These are phyloP conservation scores for Pontederia paniculata DNA, from an alignment of 176 grass and related monocot genomes.

Conservation along the genomic window DNA sequence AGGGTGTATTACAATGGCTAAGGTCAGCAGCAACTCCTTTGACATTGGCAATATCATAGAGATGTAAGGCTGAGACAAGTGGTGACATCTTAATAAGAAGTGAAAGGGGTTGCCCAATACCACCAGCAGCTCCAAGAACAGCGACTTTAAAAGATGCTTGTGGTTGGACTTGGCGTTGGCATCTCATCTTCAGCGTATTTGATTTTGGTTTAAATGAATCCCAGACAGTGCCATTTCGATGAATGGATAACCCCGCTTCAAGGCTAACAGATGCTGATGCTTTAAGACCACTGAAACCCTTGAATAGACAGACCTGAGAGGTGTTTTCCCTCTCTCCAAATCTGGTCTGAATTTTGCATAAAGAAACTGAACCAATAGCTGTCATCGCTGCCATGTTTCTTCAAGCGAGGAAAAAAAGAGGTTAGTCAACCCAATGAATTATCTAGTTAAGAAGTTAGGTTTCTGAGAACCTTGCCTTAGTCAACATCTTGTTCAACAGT, in stretches of 20 bases:
- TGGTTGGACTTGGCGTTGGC: conserved; percentile 25
- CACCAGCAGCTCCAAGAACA: conserved; percentile 57
- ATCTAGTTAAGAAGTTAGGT: too few relatives aligned
- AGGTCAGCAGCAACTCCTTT: conserved; percentile 61
- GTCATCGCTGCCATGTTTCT: too few relatives aligned
- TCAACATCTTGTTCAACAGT: too few relatives aligned
- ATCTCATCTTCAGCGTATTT: conserved; percentile 39
- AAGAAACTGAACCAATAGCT: too few relatives aligned
- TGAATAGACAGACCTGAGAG: neutral
- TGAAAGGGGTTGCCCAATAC: conserved; percentile 56
- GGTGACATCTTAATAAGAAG: conserved; percentile 67
- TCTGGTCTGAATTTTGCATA: too few relatives aligned
- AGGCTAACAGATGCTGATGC: conserved; percentile 17
- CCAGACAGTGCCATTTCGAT: conserved; percentile 17
- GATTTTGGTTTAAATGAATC: conserved; percentile 24
- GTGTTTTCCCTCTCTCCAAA: too few relatives aligned
- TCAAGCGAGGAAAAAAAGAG: too few relatives aligned
- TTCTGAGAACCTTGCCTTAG: too few relatives aligned
- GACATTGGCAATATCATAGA: conserved; percentile 56
- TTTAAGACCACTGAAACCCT: conserved; percentile 30
- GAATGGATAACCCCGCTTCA: conserved; percentile 23
- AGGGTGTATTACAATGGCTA: conserved; percentile 55
- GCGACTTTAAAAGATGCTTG: conserved; percentile 57
- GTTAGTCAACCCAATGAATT: too few relatives aligned
- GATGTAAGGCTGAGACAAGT: conserved; percentile 49